Percentiles rank a stretch among this genome's conserved stretches.
Evolutionary conservation across 495 filamentous ascomycete species (phyloP).

Genomic region (Daldinia bambusicola): DNA sequence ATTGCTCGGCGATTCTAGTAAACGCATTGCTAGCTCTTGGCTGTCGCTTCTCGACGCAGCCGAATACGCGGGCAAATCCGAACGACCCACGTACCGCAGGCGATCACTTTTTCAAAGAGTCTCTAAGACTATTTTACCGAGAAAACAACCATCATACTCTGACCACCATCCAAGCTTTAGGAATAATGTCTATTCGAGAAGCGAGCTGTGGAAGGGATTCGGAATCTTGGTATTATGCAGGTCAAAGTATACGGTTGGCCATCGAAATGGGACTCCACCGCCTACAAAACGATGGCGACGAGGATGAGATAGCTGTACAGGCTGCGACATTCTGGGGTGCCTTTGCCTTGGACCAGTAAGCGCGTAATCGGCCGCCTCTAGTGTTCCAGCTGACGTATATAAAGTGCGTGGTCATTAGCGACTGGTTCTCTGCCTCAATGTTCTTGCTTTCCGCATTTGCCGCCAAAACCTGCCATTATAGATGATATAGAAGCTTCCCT

Average conservation of each 20-base stretch:
- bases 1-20: slow-evolving; percentile 78
- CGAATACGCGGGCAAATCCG: slow-evolving; percentile 68
- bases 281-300: slow-evolving; percentile 53
- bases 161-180: slow-evolving; percentile 81
- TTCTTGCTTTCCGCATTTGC: slow-evolving; percentile 64
- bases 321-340: slow-evolving; percentile 78
- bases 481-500: slow-evolving; percentile 63
- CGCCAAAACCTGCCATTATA: slow-evolving; percentile 66
- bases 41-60: slow-evolving; percentile 76
- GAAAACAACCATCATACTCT: slow-evolving; percentile 68
- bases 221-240: slow-evolving; percentile 73
- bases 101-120: slow-evolving; percentile 77
- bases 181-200: slow-evolving; percentile 76
- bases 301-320: slow-evolving; percentile 69
- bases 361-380: slow-evolving; percentile 14
- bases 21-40: slow-evolving; percentile 79
- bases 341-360: slow-evolving; percentile 76
- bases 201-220: slow-evolving; percentile 71
- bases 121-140: slow-evolving; percentile 66
- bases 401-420: slow-evolving; percentile 70
- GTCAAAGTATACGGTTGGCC: slow-evolving; percentile 71
- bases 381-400: slow-evolving; percentile 41
- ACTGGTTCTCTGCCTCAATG: slow-evolving; percentile 72
- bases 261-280: slow-evolving; percentile 73
- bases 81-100: slow-evolving; percentile 72